Conservation (phyloP, 306 rosid species). For the Astragalus membranaceus region DNA sequence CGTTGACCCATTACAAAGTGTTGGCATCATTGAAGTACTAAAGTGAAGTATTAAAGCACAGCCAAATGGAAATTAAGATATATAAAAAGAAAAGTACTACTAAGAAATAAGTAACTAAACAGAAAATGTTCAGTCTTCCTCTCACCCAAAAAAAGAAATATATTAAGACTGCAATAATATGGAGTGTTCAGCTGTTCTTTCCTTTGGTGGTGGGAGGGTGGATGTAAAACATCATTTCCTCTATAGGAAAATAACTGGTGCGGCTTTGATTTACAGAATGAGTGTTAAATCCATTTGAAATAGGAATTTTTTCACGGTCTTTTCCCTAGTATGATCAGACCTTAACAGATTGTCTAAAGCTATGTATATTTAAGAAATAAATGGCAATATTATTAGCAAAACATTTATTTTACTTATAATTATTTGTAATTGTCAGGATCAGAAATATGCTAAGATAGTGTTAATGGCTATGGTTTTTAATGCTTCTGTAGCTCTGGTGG, state of each 20-base stretch:
- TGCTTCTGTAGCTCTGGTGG: background rate
- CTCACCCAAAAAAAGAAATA: background rate
- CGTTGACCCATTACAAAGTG: background rate
- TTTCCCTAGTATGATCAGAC: background rate
- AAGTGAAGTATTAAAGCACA: background rate
- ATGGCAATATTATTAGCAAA: background rate
- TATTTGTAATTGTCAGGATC: background rate
- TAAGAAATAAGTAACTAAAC: constrained; percentile 1
- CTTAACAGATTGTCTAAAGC: background rate
- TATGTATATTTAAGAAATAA: background rate
- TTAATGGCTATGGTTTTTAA: background rate
- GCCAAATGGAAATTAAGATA: background rate
- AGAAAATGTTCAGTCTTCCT: background rate
- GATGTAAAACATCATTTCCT: background rate
- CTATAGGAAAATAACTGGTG: background rate
- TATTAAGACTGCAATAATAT: background rate
- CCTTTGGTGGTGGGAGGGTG: background rate
- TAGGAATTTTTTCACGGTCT: background rate
- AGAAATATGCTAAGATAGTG: constrained; percentile 1
- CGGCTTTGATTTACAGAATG: background rate
- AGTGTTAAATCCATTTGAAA: background rate
- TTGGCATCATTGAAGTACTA: background rate
- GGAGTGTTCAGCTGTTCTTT: background rate
- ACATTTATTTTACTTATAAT: background rate
- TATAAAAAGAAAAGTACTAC: background rate